Conservation (phyloP, 352 stramenopile genomes). For the Salisapilia sapeloensis region DNA sequence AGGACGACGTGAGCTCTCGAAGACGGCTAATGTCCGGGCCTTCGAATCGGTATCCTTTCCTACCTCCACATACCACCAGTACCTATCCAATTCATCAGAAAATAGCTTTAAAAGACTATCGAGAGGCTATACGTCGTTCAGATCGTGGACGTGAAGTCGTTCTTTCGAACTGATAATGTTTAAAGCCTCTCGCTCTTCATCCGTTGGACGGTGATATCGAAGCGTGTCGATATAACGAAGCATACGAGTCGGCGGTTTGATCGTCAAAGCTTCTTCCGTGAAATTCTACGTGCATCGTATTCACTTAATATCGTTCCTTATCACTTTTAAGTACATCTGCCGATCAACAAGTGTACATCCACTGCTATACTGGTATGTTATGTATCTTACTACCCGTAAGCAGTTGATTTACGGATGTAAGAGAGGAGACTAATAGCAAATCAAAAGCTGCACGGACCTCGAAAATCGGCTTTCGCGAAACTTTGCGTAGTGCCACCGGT, state of each 20-base stretch:
- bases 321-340: too few species aligned
- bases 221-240: conserved; percentile 68
- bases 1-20: conserved; percentile 19
- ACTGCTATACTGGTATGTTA: too few species aligned
- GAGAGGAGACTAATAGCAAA: not conserved
- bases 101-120: not conserved
- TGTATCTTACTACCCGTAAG: not conserved
- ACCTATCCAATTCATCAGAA: conserved; percentile 14
- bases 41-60: conserved; percentile 66
- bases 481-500: conserved; percentile 35
- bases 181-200: conserved; percentile 37
- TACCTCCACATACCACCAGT: conserved; percentile 47
- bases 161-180: conserved; percentile 62
- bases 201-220: conserved; percentile 74
- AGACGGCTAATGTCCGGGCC: conserved; percentile 53
- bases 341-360: too few species aligned
- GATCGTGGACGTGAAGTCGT: conserved; percentile 47
- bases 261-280: conserved; percentile 39
- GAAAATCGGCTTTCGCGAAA: conserved; percentile 54
- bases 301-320: too few species aligned
- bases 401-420: not conserved
- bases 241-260: conserved; percentile 61
- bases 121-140: conserved; percentile 41
- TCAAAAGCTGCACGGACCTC: conserved; percentile 11
- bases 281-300: too few species aligned